phyloP scores from a whole-genome alignment of 2,329 filamentous ascomycete genomes.

The Hansfordia pulvinata region DNA sequence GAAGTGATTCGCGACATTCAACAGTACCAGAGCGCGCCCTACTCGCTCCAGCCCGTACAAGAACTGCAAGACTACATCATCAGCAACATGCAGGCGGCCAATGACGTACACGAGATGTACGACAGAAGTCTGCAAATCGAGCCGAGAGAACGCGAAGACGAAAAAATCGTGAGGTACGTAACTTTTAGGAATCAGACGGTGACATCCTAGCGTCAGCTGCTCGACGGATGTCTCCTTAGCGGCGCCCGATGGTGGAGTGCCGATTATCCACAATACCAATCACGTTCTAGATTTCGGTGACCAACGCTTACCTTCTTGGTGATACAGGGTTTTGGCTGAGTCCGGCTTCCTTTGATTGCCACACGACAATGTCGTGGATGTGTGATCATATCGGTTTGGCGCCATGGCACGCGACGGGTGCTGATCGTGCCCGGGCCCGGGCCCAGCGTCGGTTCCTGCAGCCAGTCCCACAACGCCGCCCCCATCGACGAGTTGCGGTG shows the following conservation, averaged over 20 bases:
- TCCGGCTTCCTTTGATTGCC: slow-evolving; percentile 49
- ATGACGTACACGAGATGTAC: slow-evolving; percentile 99
- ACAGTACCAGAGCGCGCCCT: slow-evolving; percentile 97
- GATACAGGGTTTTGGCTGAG: slow-evolving; percentile 41
- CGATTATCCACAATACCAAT: slow-evolving; percentile 3
- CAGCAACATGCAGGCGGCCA: slow-evolving; percentile 88
- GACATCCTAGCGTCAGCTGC: slow-evolving; percentile 9
- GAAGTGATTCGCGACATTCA: slow-evolving; percentile 98
- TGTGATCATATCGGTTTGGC: too few species aligned
- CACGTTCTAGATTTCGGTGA: slow-evolving; percentile 3
- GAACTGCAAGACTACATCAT: slow-evolving; percentile 96
- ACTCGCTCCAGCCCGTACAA: slow-evolving; percentile 73
- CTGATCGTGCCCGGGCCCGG: too few species aligned
- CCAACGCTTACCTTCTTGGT: slow-evolving; percentile 11
- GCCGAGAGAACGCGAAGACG: slow-evolving; percentile 90
- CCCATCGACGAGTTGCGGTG: too few species aligned
- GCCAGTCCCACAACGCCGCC: too few species aligned
- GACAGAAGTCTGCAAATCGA: slow-evolving; percentile 90
- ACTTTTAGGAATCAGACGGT: slow-evolving; percentile 13
- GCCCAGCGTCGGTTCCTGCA: too few species aligned
- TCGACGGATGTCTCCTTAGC: slow-evolving; percentile 8
- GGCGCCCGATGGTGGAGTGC: slow-evolving; percentile 4
- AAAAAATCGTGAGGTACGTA: slow-evolving; percentile 95
- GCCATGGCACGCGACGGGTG: too few species aligned
- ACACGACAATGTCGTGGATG: too few species aligned